Conservation (phyloP, 169 alveolate genomes). For the Plasmodium falciparum region DNA sequence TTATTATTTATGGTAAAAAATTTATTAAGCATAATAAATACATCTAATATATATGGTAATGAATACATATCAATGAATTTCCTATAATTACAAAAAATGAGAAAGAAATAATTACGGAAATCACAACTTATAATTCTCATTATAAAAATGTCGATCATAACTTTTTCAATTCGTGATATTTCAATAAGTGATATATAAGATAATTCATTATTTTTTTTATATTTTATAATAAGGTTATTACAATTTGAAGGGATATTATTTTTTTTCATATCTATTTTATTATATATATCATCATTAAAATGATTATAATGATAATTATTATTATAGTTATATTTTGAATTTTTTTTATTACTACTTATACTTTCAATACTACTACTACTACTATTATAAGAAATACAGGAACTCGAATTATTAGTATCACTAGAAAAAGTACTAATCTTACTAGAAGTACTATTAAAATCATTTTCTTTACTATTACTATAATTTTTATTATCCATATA, state of each 20-base stretch:
- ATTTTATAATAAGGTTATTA: constrained; percentile 7
- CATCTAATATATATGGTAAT: constrained; percentile 54
- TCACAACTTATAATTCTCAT: constrained; percentile 75
- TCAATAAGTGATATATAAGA: constrained; percentile 40
- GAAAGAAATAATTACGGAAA: constrained; percentile 51
- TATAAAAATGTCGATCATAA: constrained; percentile 29
- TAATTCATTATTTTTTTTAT: constrained; percentile 21
- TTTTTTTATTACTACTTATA: too few relatives aligned
- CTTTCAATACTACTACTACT: too few relatives aligned
- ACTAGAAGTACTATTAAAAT: too few relatives aligned
- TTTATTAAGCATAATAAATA: constrained; percentile 32
- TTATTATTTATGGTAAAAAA: constrained; percentile 35
- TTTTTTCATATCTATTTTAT: too few relatives aligned
- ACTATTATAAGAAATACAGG: too few relatives aligned
- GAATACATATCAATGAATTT: constrained; percentile 76
- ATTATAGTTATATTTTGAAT: too few relatives aligned
- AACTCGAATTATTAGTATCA: too few relatives aligned
- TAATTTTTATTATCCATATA: too few relatives aligned
- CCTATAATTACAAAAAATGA: constrained; percentile 63
- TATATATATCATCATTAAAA: too few relatives aligned
- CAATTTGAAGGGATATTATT: not conserved
- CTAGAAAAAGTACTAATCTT: too few relatives aligned
- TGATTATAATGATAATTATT: too few relatives aligned
- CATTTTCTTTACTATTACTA: too few relatives aligned
- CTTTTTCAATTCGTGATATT: constrained; percentile 60